phyloP scores from a whole-genome alignment of 2,329 filamentous ascomycete species.

The Sarocladium strictum region DNA sequence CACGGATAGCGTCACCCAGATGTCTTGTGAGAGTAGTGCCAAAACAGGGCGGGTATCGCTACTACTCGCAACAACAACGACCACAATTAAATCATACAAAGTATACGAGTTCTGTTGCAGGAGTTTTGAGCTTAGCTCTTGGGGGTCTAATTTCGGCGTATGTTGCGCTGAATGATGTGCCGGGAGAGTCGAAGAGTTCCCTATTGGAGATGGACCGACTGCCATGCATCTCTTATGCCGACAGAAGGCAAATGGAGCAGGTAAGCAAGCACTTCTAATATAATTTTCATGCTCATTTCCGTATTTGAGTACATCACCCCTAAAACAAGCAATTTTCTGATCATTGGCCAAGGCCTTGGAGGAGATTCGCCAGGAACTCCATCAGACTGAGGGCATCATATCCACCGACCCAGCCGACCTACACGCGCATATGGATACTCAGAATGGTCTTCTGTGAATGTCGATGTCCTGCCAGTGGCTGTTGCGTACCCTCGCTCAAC shows the following conservation, averaged over 20 bases:
- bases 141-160: not conserved
- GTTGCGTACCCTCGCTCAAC: constrained; percentile 59
- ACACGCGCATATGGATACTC: constrained; percentile 63
- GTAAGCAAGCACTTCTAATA: not conserved
- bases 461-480: constrained; percentile 54
- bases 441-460: constrained; percentile 58
- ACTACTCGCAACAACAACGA: too few species aligned
- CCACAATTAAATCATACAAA: not conserved
- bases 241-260: not conserved
- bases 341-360: not conserved
- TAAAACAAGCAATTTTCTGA: not conserved
- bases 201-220: not conserved
- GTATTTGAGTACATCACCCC: not conserved
- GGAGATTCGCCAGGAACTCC: not conserved
- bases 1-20: not conserved
- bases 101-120: not conserved
- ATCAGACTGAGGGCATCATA: too few species aligned
- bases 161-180: not conserved
- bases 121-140: not conserved
- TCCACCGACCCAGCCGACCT: too few species aligned
- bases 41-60: not conserved
- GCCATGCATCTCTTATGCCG: not conserved
- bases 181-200: not conserved
- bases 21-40: not conserved
- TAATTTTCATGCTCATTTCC: not conserved